Percentiles rank a stretch among this genome's conserved stretches.
These are phyloP conservation scores for Ottelia alismoides DNA, from an alignment of 106 monocot genomes.

Conservation along the genomic window DNA sequence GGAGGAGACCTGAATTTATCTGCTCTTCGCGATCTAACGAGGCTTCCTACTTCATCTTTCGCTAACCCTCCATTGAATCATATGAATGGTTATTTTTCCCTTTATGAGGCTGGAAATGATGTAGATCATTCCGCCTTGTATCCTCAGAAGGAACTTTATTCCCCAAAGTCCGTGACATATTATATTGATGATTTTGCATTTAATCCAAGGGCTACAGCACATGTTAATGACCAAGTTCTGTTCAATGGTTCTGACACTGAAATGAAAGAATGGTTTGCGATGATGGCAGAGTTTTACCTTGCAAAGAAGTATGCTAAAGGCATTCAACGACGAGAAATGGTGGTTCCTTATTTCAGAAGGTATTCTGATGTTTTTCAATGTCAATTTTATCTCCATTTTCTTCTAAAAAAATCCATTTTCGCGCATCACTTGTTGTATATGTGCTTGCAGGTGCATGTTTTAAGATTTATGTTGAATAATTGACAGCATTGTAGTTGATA, in stretches of 20 bases:
- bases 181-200: conserved; percentile 6
- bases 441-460: too few relatives aligned
- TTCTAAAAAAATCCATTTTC: too few relatives aligned
- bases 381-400: neutral
- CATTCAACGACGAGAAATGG: conserved; percentile 34
- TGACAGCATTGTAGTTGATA: too few relatives aligned
- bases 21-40: conserved; percentile 31
- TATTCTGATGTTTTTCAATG: neutral
- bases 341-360: conserved; percentile 87
- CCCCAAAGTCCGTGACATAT: conserved; percentile 19
- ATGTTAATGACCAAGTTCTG: conserved; percentile 34
- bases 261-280: conserved; percentile 43
- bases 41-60: conserved; percentile 17
- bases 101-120: conserved; percentile 18
- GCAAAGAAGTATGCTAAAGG: conserved; percentile 13
- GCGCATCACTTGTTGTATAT: too few relatives aligned
- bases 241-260: conserved; percentile 30
- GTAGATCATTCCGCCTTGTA: conserved; percentile 19
- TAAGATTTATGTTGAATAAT: too few relatives aligned
- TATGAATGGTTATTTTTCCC: conserved; percentile 14
- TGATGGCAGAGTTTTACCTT: conserved; percentile 37
- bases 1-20: conserved; percentile 19
- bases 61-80: conserved; percentile 1
- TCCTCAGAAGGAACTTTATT: conserved; percentile 18
- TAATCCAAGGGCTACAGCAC: conserved; percentile 13